These are phyloP conservation scores for Sclerotinia subarctica DNA, from an alignment of 2,329 filamentous ascomycete genomes.

Conservation along the genomic window DNA sequence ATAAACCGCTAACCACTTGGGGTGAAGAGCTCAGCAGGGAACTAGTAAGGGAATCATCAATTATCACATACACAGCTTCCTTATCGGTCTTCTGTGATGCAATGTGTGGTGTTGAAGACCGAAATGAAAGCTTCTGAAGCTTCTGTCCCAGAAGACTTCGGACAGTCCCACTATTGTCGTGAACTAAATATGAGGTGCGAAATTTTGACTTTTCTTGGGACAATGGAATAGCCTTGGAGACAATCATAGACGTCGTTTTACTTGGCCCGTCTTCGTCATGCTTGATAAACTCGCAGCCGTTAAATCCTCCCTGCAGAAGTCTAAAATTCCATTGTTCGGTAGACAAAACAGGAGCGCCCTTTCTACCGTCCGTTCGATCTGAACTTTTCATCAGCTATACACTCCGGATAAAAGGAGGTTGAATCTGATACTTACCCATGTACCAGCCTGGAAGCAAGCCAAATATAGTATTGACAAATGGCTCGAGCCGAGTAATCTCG, in stretches of 20 bases:
- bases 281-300: not conserved
- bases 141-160: not conserved
- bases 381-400: not conserved
- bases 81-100: not conserved
- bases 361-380: not conserved
- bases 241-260: not conserved
- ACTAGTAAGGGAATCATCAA: not conserved
- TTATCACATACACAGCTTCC: not conserved
- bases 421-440: slow-evolving; percentile 16
- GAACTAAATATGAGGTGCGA: not conserved
- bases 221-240: not conserved
- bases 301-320: not conserved
- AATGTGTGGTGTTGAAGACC: not conserved
- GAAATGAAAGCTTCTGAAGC: not conserved
- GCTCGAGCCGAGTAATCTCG: slow-evolving; percentile 27
- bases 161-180: not conserved
- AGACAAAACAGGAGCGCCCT: not conserved
- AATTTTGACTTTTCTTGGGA: not conserved
- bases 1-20: not conserved
- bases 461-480: slow-evolving; percentile 32
- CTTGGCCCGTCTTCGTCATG: not conserved
- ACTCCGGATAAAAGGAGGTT: not conserved
- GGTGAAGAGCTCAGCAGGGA: not conserved
- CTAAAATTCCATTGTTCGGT: not conserved
- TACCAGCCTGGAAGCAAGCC: slow-evolving; percentile 39